Conservation (phyloP, 352 stramenopile genomes). For the Albugo laibachii region DNA sequence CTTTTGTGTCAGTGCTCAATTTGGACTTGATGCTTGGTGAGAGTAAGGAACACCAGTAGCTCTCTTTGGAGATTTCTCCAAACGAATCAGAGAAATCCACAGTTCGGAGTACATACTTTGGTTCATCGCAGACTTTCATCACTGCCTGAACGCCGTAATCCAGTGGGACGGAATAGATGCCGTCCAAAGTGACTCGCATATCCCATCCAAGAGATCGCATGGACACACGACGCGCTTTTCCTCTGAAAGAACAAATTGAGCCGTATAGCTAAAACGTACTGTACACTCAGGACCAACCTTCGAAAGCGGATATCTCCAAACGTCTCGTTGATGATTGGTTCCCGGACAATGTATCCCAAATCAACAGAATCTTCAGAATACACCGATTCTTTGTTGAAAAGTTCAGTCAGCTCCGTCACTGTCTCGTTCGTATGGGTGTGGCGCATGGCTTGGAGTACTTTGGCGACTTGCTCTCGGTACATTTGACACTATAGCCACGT, state of each 20-base stretch:
- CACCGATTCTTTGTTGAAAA: constrained; percentile 73
- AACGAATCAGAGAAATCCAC: constrained; percentile 27
- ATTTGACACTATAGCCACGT: constrained; percentile 39
- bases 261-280: not conserved
- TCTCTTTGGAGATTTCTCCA: no score
- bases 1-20: no score
- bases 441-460: constrained; percentile 61
- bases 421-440: constrained; percentile 79
- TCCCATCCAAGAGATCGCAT: constrained; percentile 79
- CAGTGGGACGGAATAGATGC: constrained; percentile 71
- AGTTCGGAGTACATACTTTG: constrained; percentile 70
- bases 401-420: constrained; percentile 70
- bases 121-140: constrained; percentile 77
- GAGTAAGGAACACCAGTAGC: no score
- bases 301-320: constrained; percentile 79
- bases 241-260: constrained; percentile 16
- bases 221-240: constrained; percentile 60
- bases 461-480: constrained; percentile 70
- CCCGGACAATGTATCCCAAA: constrained; percentile 72
- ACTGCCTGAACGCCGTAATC: constrained; percentile 80
- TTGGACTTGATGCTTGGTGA: no score
- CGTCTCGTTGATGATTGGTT: constrained; percentile 80
- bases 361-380: constrained; percentile 67
- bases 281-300: constrained; percentile 18
- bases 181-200: constrained; percentile 78